These are phyloP conservation scores for Zoysia matrella DNA, from an alignment of 202 grass and related monocot species.

Conservation along the genomic window DNA sequence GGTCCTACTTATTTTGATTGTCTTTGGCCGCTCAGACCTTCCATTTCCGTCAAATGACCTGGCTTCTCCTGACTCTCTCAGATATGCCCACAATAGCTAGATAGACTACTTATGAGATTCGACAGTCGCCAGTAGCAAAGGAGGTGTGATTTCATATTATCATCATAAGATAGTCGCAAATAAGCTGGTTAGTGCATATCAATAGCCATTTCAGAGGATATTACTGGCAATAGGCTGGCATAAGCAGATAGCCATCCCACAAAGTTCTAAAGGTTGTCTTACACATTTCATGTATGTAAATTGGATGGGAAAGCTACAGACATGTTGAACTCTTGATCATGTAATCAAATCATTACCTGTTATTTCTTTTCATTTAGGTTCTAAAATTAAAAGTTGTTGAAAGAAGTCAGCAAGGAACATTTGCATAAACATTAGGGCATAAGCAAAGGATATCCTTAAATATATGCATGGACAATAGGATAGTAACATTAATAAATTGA, in stretches of 20 bases:
- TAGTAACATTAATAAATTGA: neutral
- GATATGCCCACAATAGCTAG: neutral
- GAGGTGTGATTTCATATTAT: neutral
- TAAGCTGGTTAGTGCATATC: neutral
- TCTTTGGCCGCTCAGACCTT: too few relatives aligned
- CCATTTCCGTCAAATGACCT: too few relatives aligned
- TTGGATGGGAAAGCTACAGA: neutral
- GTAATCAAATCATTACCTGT: neutral
- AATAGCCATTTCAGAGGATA: neutral
- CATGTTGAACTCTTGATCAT: too few relatives aligned
- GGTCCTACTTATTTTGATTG: too few relatives aligned
- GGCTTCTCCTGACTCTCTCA: neutral
- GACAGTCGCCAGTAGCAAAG: neutral
- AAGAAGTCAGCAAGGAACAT: neutral
- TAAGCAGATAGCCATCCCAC: neutral
- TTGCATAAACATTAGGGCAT: neutral
- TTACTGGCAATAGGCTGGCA: neutral
- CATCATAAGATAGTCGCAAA: neutral
- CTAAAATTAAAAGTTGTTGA: neutral
- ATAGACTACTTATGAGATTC: neutral
- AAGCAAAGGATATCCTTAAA: neutral
- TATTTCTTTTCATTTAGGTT: constrained; percentile 4
- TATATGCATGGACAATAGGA: neutral
- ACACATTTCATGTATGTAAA: constrained; percentile 2
- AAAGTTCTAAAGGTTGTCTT: neutral